A percentile compares a stretch with the other conserved stretches of the same genome.
These are phyloP conservation scores for Discostella pseudostelligera DNA, from an alignment of 108 stramenopile species.

Conservation along the genomic window DNA sequence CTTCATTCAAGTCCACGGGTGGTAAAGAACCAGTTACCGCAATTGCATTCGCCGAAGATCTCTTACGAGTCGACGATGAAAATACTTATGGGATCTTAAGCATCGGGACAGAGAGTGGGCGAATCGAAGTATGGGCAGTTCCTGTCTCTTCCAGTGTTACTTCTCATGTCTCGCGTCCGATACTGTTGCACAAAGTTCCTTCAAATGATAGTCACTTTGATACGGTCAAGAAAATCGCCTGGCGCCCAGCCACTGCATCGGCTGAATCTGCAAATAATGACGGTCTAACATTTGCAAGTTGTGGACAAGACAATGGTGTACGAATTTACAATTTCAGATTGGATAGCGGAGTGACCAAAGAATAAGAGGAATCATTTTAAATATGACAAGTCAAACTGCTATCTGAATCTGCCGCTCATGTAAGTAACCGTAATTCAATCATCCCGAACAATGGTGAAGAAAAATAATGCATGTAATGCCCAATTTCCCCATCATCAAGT, in stretches of 20 bases:
- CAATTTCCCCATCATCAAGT: no score
- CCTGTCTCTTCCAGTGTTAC: constrained; percentile 12
- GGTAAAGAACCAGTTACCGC: constrained; percentile 80
- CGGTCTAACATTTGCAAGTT: constrained; percentile 21
- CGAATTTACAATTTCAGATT: constrained; percentile 8
- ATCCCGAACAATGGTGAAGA: no score
- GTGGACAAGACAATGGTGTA: constrained; percentile 30
- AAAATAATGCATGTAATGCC: no score
- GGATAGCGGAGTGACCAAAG: no score
- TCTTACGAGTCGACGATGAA: not conserved
- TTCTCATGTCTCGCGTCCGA: constrained; percentile 13
- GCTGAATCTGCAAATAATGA: not conserved
- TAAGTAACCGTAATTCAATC: no score
- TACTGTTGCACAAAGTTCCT: constrained; percentile 23
- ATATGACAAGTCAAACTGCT: no score
- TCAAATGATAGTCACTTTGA: constrained; percentile 35
- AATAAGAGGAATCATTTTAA: no score
- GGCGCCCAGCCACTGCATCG: constrained; percentile 21
- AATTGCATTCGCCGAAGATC: constrained; percentile 66
- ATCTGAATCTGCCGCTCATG: no score
- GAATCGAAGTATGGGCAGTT: constrained; percentile 71
- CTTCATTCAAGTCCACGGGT: constrained; percentile 21
- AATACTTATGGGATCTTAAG: constrained; percentile 47
- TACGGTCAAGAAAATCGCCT: constrained; percentile 42
- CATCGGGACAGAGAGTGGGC: constrained; percentile 76